Percentiles rank a stretch among this genome's conserved stretches.
phyloP scores from a whole-genome alignment of 805 yeast species.

The Kodamaea nitidulidarum region DNA sequence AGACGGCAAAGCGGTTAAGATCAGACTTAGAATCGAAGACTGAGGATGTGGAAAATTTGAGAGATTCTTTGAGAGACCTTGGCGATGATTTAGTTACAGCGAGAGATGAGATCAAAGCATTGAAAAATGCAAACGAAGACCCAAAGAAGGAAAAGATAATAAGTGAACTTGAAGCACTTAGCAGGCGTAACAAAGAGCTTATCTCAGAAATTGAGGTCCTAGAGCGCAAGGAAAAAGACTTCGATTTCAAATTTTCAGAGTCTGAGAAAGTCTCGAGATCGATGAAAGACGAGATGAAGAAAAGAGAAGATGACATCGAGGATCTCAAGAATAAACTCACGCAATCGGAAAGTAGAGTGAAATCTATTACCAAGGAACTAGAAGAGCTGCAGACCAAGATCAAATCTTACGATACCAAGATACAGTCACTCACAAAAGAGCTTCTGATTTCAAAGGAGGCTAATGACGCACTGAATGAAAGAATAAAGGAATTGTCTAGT shows the following conservation, averaged over 20 bases:
- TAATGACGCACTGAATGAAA: conserved; percentile 34
- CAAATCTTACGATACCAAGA: conserved; percentile 13
- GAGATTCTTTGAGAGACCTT: conserved; percentile 71
- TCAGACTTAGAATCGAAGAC: conserved; percentile 35
- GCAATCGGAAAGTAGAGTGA: conserved; percentile 16
- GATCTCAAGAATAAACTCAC: neutral
- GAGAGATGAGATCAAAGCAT: conserved; percentile 50
- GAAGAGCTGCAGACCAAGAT: conserved; percentile 13
- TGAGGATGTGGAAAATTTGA: conserved; percentile 65
- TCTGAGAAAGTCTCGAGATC: neutral
- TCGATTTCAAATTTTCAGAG: conserved; percentile 1
- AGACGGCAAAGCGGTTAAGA: conserved; percentile 17
- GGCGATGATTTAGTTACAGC: conserved; percentile 79
- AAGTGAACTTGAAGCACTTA: conserved; percentile 10
- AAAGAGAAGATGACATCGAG: neutral
- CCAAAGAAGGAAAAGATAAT: conserved; percentile 11
- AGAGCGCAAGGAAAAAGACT: neutral
- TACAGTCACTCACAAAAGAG: conserved; percentile 23
- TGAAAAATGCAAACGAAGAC: conserved; percentile 11
- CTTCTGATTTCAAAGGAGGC: conserved; percentile 26
- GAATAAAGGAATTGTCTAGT: conserved; percentile 26
- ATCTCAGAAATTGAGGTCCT: neutral
- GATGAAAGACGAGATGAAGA: neutral
- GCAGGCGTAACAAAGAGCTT: neutral
- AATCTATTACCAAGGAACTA: conserved; percentile 19